Evolutionary conservation across 768 basidiomycete genomes (phyloP).

Genomic region (Clathrus columnatus): DNA sequence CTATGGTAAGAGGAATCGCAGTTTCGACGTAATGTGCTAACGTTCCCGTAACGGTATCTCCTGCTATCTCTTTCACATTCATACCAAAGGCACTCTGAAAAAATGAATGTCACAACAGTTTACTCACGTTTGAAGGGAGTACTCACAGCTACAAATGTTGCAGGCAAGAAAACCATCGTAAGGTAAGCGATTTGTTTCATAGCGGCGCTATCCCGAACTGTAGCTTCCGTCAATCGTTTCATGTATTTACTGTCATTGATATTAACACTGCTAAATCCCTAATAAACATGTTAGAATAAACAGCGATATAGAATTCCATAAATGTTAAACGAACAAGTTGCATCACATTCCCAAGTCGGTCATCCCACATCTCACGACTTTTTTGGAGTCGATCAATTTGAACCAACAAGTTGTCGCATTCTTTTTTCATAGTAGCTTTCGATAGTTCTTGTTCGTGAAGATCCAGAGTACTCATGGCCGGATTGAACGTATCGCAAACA

Average conservation of each 20-base stretch:
- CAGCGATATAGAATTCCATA: too few species aligned
- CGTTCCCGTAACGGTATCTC: constrained; percentile 5
- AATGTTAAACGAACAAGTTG: constrained; percentile 9
- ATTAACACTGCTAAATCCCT: constrained; percentile 56
- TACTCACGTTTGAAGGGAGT: constrained; percentile 25
- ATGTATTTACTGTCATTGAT: constrained; percentile 46
- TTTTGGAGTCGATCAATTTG: constrained; percentile 3
- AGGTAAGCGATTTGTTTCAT: constrained; percentile 39
- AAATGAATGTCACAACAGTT: constrained; percentile 11
- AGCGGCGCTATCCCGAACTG: constrained; percentile 34
- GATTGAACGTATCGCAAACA: constrained; percentile 38
- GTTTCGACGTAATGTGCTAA: constrained; percentile 4
- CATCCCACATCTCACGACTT: constrained; percentile 6
- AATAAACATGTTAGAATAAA: too few species aligned
- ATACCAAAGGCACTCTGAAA: constrained; percentile 9
- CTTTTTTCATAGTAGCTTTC: constrained; percentile 1
- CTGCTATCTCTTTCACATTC: constrained; percentile 4
- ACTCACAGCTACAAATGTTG: constrained; percentile 27
- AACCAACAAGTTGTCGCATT: constrained; percentile 6
- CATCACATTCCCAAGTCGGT: constrained; percentile 8
- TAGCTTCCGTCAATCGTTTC: constrained; percentile 39
- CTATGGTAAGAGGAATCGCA: neutral
- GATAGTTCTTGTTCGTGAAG: neutral
- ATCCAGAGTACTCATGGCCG: constrained; percentile 28
- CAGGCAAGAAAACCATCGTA: constrained; percentile 55